Evolutionary conservation across 495 filamentous ascomycete genomes (phyloP).

Genomic region (Penicillium malachiteum): DNA sequence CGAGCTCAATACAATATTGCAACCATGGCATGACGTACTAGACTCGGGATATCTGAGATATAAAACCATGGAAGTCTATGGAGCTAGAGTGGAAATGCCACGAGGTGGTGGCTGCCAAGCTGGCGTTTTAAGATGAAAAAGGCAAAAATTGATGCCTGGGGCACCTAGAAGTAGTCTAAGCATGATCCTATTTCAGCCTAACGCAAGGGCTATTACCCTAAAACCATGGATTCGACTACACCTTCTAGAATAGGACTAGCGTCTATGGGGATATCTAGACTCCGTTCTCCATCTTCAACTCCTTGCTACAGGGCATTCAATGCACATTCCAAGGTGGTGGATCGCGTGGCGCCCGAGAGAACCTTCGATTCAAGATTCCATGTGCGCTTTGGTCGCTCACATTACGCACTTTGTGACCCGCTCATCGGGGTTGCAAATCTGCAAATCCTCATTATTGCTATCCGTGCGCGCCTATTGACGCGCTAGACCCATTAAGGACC

Average conservation of each 20-base stretch:
- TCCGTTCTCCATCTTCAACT: not conserved
- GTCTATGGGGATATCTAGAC: too few relatives aligned
- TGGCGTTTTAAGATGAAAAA: not conserved
- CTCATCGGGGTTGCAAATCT: not conserved
- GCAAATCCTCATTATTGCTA: not conserved
- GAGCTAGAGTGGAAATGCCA: not conserved
- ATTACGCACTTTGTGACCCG: not conserved
- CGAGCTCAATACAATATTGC: not conserved
- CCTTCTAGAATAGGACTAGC: not conserved
- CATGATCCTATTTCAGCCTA: not conserved
- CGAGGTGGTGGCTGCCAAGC: not conserved
- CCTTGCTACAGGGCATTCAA: not conserved
- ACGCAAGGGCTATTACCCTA: not conserved
- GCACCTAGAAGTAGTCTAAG: not conserved
- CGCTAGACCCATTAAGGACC: not conserved
- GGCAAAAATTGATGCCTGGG: not conserved
- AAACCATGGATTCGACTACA: not conserved
- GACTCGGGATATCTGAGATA: not conserved
- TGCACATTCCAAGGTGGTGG: not conserved
- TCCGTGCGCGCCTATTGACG: conserved; percentile 14
- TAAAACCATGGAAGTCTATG: not conserved
- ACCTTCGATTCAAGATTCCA: conserved; percentile 2
- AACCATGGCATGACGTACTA: not conserved
- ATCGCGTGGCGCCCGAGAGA: not conserved
- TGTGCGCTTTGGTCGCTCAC: not conserved